These are phyloP conservation scores for Ensete glaucum DNA, from an alignment of 176 grass and related monocot species.

Conservation along the genomic window DNA sequence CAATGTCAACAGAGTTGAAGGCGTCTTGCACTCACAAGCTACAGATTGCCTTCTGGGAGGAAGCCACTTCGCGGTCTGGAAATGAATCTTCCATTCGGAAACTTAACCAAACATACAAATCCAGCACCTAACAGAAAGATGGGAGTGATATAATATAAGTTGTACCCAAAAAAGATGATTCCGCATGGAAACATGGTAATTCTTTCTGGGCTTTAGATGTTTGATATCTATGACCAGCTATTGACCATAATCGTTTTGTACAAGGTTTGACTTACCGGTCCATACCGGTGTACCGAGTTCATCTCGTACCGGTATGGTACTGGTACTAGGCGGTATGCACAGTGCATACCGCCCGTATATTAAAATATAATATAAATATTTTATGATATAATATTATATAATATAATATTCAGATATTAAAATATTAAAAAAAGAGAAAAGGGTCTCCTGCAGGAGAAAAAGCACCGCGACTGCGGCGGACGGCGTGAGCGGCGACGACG, in stretches of 20 bases:
- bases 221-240: not conserved
- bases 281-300: too few species aligned
- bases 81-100: conserved; percentile 85
- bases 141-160: not conserved
- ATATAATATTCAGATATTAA: too few species aligned
- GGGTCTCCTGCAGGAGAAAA: too few species aligned
- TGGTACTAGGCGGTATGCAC: too few species aligned
- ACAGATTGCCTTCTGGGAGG: conserved; percentile 82
- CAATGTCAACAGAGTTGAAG: not conserved
- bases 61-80: conserved; percentile 77
- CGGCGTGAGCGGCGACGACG: too few species aligned
- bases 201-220: not conserved
- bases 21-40: conserved; percentile 55
- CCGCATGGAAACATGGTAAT: conserved; percentile 8
- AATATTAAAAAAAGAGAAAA: too few species aligned
- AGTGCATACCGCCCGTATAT: too few species aligned
- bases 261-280: too few species aligned
- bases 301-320: too few species aligned
- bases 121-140: conserved; percentile 55
- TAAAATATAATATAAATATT: too few species aligned
- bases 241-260: not conserved
- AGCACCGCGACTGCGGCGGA: too few species aligned
- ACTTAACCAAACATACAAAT: conserved; percentile 98
- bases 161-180: conserved; percentile 7
- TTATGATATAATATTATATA: too few species aligned